Base-by-base conservation (phyloP, 192 early-diverging fungal species). In the Tieghemiomyces parasiticus region DNA sequence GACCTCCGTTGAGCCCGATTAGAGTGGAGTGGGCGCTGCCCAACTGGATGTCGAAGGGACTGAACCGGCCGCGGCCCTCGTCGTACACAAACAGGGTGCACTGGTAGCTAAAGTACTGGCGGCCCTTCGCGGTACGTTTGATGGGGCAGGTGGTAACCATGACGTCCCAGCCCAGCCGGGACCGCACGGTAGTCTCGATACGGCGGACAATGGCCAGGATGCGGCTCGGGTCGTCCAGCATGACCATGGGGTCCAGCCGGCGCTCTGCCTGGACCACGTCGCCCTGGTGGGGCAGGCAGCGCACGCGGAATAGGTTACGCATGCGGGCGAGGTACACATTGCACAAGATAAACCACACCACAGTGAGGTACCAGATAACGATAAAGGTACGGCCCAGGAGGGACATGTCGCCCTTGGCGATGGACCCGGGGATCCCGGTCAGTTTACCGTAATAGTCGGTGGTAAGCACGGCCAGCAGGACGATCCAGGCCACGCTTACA, bases 331-430 rank as follows among this genome's bases (percentile, higher is more conserved):
- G 71, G 62, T 67, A 65, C 13, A 74, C 28, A n/a, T 64, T 71
- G 32, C 74, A 54, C 20, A 42, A 38, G 0, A 74, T 67, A 28
- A 81, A 78, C 88, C 87, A 89, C n/a, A 81, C 61, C n/a, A 69
- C 77, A 8, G 76, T 66, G 34, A 88, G 44, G 60, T 88, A 83
- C 89, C 89, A 91, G 20, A 86, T 72, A 46, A 83, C 68, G 59
- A 83, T 80, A 66, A 88, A 83, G 35, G 81, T 78, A 20, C 74
- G 66, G 22, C 78, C 79, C 8, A 79, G 78, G 29, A 78, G 68
- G 59, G 78, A 72, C 10, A 78, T 76, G 65, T 72, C 65, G 35
- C 68, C 64, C 51, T 73, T 38, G 55, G 55, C 55, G 0, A 58
- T 4, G 24, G 33, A 30, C 13, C 3, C 22, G n/a, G 26, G 28